Base-by-base conservation (phyloP, 2,329 filamentous ascomycete species). In the Aspergillus sp. region DNA sequence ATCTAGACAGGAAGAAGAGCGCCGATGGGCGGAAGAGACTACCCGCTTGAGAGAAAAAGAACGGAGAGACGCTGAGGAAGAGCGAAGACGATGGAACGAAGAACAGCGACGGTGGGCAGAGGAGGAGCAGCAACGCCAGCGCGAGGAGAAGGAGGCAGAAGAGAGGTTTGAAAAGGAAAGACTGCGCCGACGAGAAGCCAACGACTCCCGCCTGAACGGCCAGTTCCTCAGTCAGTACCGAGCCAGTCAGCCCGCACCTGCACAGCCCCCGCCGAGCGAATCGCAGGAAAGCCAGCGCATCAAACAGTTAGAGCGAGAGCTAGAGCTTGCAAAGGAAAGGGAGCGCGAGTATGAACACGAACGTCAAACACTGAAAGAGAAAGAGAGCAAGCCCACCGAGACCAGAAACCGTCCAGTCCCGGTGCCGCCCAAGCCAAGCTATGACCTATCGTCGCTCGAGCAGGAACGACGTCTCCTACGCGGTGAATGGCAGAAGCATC, bases 211-310 rank as follows among this genome's bases (percentile, higher is more conserved):
- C 64, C 82, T 97, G 23, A 89, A 89, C 63, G 93, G 93, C 2
- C 93, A 97, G 72, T 93, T 89, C 69, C 84, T 96, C 54, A 94
- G 91, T 72, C 91, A 97, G 73, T 96, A 97, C 74, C 90, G 92
- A 74, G 87, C 89, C 22, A 89, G 92, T 67, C 87, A 91, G 72
- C 76, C 82, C 64, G 71, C 76, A 57, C 67, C 72, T 68, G 70
- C 69, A 74, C 54, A 38, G 17, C 77, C 61, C 72, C 78, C 70
- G 23, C 77, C 72, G 22, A 76, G 82, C 57, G 84, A 78, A 63
- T 81, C 80, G 25, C 77, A 81, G 2, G 86, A 94, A 74, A 86
- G 83, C 64, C 85, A 83, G 65, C 87, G 93, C 46, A 89, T 97
- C 64, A 86, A 86, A 69, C 89, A 97, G 73, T 83, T 98, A 5